Percentiles rank a stretch among this genome's conserved stretches.
These are phyloP conservation scores for Casaregolazyma suthepensis DNA, from an alignment of 1,139 yeast species.

Conservation along the genomic window DNA sequence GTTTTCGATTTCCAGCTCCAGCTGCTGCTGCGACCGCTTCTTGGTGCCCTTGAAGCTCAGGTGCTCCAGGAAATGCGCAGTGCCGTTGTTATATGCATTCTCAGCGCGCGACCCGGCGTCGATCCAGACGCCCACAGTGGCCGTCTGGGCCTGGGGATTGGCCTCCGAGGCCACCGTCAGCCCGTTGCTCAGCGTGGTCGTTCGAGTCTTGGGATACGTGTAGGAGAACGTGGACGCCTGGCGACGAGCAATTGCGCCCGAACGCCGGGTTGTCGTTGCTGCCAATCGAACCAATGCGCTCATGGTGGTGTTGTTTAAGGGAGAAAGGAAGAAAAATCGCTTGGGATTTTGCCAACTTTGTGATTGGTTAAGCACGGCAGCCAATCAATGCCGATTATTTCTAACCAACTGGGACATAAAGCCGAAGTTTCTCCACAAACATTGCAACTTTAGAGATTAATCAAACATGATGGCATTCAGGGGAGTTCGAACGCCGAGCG, in stretches of 20 bases:
- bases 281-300: constrained; percentile 25
- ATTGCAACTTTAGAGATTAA: neutral
- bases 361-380: neutral
- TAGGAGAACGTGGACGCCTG: constrained; percentile 26
- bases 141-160: constrained; percentile 85
- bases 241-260: constrained; percentile 16
- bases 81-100: constrained; percentile 74
- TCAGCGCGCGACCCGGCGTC: constrained; percentile 99
- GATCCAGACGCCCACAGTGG: constrained; percentile 96
- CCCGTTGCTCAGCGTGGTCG: constrained; percentile 72
- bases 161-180: constrained; percentile 87
- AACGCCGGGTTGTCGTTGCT: constrained; percentile 9
- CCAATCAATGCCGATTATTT: neutral
- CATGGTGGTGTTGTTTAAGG: constrained; percentile 16
- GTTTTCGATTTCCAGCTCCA: constrained; percentile 92
- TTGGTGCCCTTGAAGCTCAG: constrained; percentile 92
- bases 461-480: neutral
- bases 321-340: neutral
- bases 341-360: neutral
- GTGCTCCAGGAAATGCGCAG: constrained; percentile 96
- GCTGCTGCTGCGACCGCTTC: constrained; percentile 69
- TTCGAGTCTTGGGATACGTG: constrained; percentile 44
- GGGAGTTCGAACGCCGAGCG: neutral
- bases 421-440: neutral
- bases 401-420: neutral